Base-by-base conservation (phyloP, 768 basidiomycete species). In the Amylocystis lapponica region DNA sequence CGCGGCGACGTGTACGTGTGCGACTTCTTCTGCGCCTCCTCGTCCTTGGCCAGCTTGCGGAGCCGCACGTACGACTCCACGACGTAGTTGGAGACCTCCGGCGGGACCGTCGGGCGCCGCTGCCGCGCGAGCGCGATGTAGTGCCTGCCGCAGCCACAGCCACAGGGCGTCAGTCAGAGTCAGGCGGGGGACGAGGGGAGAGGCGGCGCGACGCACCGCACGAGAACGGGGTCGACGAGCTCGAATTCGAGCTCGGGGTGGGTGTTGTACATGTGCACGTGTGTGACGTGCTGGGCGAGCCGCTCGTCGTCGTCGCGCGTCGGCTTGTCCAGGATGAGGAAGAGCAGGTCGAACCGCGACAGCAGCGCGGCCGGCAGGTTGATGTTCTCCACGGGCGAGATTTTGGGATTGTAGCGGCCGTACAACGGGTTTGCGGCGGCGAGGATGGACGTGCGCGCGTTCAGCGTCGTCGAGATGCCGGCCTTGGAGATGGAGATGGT, bases 401-500 rank as follows among this genome's bases (percentile, higher is more conserved):
- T 77, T 64, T 95, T 97, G 8, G 93, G 83, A 63, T 99, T 99
- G 72, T 99, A 99, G 23, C 96, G 87, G 21, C 96, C 96, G 54
- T 96, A 98, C 0, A 98, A 70, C 27, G 96, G 96, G 64, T 99
- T 99, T 45, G 96, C 96, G 10, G 96, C 96, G 3, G 96, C 96
- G 12, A 99, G 79, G 58, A 99, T 90, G 7, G 96, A 98, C 2
- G 95, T 95, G 39, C 96, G 83, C 20, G 96, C 96, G 57, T 98
- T 98, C 36, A 99, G 74, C 1, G 96, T 98, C 7, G 96, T 99
- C 8, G 95, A 94, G 59, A 99, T 99, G 19, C 96, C 96, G 4
- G 96, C 96, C 66, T 98, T 99, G 32, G 96, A 96, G 50, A 99
- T 99, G 3, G 95, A 98, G 44, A 99, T 97, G 0, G 96, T 99